Evolutionary conservation across 768 basidiomycete genomes (phyloP), one percentile per base, ranked within the genome.

Genomic region (Lactarius trivialis): DNA sequence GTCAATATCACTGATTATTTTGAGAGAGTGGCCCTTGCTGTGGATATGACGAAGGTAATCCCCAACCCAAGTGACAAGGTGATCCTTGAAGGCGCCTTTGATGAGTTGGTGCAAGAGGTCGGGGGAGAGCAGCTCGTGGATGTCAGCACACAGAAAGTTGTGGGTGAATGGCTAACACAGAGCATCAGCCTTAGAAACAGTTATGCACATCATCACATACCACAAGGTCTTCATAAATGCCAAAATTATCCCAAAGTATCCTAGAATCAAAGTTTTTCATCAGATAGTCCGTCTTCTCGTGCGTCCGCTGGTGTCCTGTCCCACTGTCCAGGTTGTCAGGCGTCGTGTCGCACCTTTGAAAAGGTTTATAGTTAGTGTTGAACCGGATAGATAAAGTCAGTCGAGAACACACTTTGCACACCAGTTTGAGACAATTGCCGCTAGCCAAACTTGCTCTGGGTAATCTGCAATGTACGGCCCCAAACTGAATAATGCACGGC

Each of bases 71-170:
- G 64, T 58, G 0, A 77, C 71, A 0, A 76, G 58, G 41, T 76
- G 74, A 39, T 77, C 75, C 21, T 76, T 73, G 65, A 75, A 76
- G 1, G 65, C 63, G 0, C 74, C 74, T 39, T 74, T 76, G 52
- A 74, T 67, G 0, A 74, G 14, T 58, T 75, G 73, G 65, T 74
- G 73, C 2, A 76, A 67, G 0, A 76, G 60, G 48, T 75, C 71
- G 1, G 68, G 66, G 3, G 71, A 30, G 0, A 75, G 51, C 0
- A 75, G 67, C 33, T 73, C 65, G 53, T 71, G 65, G 8, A 76
- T 77, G 30, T 77, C 69, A 0, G 36, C 14, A 2, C 5, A 14
- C 3, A 14, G 36, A 15, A 37, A 37, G 14, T 14, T 15, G 14
- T 37, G 36, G 2, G 36, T 37, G 9, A 37, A 37, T 11, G 36